A percentile compares a stretch with the other conserved stretches of the same genome.
Evolutionary conservation across 1,284 basidiomycete genomes (phyloP).

Genomic region (Cutaneotrichosporon dermatis): DNA sequence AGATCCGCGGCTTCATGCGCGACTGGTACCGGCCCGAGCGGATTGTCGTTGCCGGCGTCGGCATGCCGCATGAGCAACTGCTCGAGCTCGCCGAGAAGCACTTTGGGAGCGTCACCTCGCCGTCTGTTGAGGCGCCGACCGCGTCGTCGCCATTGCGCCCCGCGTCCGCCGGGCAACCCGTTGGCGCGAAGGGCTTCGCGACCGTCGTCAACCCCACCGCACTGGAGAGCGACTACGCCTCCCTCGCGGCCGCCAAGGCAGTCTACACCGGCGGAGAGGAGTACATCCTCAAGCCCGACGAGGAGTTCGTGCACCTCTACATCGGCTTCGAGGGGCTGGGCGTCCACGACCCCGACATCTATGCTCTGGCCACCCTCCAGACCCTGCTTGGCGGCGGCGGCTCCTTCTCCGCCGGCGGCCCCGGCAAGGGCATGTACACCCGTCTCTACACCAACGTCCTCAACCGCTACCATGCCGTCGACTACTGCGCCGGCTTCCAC

Average conservation of each 20-base stretch:
- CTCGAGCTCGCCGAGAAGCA: slow-evolving; percentile 77
- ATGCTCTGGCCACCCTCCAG: slow-evolving; percentile 90
- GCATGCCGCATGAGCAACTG: slow-evolving; percentile 82
- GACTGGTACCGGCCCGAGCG: slow-evolving; percentile 89
- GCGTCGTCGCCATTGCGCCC: slow-evolving; percentile 34
- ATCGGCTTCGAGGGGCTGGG: slow-evolving; percentile 88
- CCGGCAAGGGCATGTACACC: slow-evolving; percentile 99
- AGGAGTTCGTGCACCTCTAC: slow-evolving; percentile 90
- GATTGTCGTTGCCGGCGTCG: slow-evolving; percentile 91
- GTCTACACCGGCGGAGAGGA: slow-evolving; percentile 78
- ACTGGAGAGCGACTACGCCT: slow-evolving; percentile 35
- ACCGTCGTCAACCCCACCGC: slow-evolving; percentile 27
- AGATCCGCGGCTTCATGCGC: slow-evolving; percentile 64
- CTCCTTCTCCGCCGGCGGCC: slow-evolving; percentile 65
- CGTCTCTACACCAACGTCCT: slow-evolving; percentile 96
- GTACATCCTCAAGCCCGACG: slow-evolving; percentile 61
- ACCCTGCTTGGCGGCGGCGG: slow-evolving; percentile 92
- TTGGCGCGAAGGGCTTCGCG: slow-evolving; percentile 54
- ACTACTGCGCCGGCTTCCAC: slow-evolving; percentile 97
- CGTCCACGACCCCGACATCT: slow-evolving; percentile 91
- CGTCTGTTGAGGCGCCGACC: slow-evolving; percentile 19
- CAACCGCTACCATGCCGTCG: slow-evolving; percentile 88
- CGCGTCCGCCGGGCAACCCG: slow-evolving; percentile 57
- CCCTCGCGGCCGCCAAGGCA: slow-evolving; percentile 53
- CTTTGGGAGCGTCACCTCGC: slow-evolving; percentile 67